Conservation (phyloP, 2,329 filamentous ascomycete species). For the Helicocarpus griseus region DNA sequence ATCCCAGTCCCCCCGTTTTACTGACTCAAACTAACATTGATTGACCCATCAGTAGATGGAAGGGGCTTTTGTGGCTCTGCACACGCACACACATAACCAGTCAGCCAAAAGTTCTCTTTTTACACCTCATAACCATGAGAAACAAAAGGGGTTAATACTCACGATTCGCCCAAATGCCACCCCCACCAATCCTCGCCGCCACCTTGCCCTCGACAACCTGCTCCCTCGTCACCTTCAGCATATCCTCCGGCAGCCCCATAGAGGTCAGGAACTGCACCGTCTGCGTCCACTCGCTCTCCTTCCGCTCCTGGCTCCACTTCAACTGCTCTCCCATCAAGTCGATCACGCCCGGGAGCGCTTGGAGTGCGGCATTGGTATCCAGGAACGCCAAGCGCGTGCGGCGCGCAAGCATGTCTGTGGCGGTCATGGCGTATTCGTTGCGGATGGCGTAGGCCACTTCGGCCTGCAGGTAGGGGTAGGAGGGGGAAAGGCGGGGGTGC, state of each 20-base stretch:
- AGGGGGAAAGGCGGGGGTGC: slow-evolving; percentile 58
- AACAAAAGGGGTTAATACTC: neutral
- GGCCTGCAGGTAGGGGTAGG: slow-evolving; percentile 74
- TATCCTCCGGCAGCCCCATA: slow-evolving; percentile 2
- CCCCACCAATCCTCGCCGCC: neutral
- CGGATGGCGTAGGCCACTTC: slow-evolving; percentile 69
- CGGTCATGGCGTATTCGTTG: slow-evolving; percentile 73
- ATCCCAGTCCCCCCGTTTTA: too few species aligned
- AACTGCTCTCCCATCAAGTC: slow-evolving; percentile 70
- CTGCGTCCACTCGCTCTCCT: slow-evolving; percentile 64
- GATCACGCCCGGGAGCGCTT: slow-evolving; percentile 65
- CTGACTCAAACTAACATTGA: neutral
- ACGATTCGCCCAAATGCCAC: neutral
- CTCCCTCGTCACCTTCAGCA: slow-evolving; percentile 5
- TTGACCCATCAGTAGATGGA: neutral
- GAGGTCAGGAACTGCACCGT: slow-evolving; percentile 35
- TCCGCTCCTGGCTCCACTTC: slow-evolving; percentile 56
- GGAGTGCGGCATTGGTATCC: slow-evolving; percentile 69
- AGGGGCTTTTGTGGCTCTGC: neutral
- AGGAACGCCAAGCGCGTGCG: slow-evolving; percentile 68
- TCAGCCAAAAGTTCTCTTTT: neutral
- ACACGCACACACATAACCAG: neutral
- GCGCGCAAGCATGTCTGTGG: slow-evolving; percentile 65
- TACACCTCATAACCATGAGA: neutral
- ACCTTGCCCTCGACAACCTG: slow-evolving; percentile 4